These are phyloP conservation scores for Sarcomyxa edulis DNA, from an alignment of 768 basidiomycete genomes.

Conservation along the genomic window DNA sequence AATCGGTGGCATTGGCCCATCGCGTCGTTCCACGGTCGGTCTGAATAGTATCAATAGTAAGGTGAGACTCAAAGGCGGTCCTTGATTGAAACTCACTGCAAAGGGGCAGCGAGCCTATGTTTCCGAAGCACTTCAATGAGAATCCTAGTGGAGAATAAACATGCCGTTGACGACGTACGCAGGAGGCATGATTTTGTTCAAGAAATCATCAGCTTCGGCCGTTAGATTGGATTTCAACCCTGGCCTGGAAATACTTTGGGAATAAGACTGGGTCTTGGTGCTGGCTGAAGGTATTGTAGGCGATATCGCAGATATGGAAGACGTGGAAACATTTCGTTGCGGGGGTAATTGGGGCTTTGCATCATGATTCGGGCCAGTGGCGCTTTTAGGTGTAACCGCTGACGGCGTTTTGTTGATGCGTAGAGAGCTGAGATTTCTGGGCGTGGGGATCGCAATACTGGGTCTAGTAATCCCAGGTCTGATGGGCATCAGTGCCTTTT, in stretches of 20 bases:
- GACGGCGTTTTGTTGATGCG: no score
- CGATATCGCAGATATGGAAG: no score
- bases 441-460: no score
- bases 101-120: slow-evolving; percentile 28
- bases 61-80: background rate
- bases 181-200: slow-evolving; percentile 33
- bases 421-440: no score
- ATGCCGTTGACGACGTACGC: slow-evolving; percentile 28
- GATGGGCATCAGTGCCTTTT: no score
- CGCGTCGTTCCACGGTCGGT: slow-evolving; percentile 13
- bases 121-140: background rate
- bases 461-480: no score
- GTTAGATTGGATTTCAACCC: slow-evolving; percentile 1
- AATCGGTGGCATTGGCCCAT: slow-evolving; percentile 18
- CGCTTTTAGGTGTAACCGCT: no score
- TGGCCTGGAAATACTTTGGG: slow-evolving; percentile 1
- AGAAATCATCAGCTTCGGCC: slow-evolving; percentile 27
- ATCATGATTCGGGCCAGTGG: no score
- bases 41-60: background rate
- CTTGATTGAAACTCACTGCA: slow-evolving; percentile 18
- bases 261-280: no score
- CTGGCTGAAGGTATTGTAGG: no score
- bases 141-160: background rate
- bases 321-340: no score
- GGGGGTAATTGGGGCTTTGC: no score